Base-by-base conservation (phyloP, 495 filamentous ascomycete genomes). In the Hyaloscypha variabilis region DNA sequence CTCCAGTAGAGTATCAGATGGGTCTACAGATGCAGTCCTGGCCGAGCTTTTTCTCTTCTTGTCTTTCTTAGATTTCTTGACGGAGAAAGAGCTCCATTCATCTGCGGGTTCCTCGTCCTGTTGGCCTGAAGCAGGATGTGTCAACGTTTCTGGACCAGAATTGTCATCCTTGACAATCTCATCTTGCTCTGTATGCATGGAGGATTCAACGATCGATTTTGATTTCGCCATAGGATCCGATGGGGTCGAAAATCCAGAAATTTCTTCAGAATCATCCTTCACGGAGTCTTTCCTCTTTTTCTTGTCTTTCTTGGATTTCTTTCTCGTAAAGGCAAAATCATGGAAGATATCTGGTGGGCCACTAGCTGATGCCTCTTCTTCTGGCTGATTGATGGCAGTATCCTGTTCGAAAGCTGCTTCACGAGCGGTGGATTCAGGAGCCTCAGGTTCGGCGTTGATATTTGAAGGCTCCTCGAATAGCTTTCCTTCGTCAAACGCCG, bases 61-160 rank as follows among this genome's bases (percentile, higher is more conserved):
- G 28, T 74, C 73, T 70, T 76, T 75, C 64, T 72, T 73, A 51
- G 67, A 67, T 64, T 77, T 75, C 34, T 76, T 75, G 30, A 26
- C 46, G 14, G 59, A 51, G 28, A 50, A 53, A 31, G 42, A 54
- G 28, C 28, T 39, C 51, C 36, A 66, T 21, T 69, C 67, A 52
- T 67, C 67, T 14, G 8, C 29, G 2, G 55, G 28, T 26, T 68
- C 55, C 14, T 53, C 25, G 28, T 58, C 55, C 26, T 58, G 19
- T 54, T 28, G 51, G 6, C 3, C 6, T 8, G 39, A 14, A 17
- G 51, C 51, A 25, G 51, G 51, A 8, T 25, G 1, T 54, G 25
- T 25, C 6, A 54, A 24, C 51, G 3, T 6, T 25, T 54, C 51
- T 25, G 6, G 51, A 28, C 26, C 51, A 54, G 51, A 4, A 8